Conservation (phyloP, 805 yeast genomes). For the Metschnikowia reukaufii region DNA sequence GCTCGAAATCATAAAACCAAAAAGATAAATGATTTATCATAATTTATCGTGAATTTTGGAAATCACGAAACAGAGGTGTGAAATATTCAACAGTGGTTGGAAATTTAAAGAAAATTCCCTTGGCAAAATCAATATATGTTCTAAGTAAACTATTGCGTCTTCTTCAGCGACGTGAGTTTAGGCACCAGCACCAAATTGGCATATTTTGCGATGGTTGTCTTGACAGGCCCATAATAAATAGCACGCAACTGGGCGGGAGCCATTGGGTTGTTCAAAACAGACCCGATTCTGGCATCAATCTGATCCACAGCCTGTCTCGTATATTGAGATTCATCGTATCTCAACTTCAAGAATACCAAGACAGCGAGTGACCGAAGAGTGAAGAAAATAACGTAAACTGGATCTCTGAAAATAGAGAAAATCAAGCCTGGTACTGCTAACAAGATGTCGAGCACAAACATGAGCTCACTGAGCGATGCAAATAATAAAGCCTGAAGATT, state of each 20-base stretch:
- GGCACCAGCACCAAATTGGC: conserved; percentile 28
- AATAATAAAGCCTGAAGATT: conserved; percentile 38
- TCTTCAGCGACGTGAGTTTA: conserved; percentile 12
- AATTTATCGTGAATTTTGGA: too few relatives aligned
- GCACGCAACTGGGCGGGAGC: conserved; percentile 13
- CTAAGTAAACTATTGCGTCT: conserved; percentile 14
- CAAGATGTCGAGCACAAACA: conserved; percentile 27
- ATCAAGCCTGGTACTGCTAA: conserved; percentile 28
- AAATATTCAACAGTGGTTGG: too few relatives aligned
- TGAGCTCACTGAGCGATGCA: conserved; percentile 40
- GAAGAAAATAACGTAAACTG: conserved; percentile 29
- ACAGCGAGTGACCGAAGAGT: conserved; percentile 36
- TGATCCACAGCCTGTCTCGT: conserved; percentile 43
- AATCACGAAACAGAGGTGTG: too few relatives aligned
- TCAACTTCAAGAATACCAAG: conserved; percentile 35
- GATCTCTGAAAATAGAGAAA: conserved; percentile 23
- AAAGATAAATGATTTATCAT: too few relatives aligned
- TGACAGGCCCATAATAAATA: conserved; percentile 24
- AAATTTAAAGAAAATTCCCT: too few relatives aligned
- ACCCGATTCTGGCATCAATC: conserved; percentile 43
- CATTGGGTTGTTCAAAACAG: conserved; percentile 19
- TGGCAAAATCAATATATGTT: too few relatives aligned
- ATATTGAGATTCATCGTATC: conserved; percentile 34
- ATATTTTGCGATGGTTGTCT: conserved; percentile 19
- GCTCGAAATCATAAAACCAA: too few relatives aligned